Evolutionary conservation across 257 asterid genomes (phyloP), one percentile per base, ranked within the genome.

Genomic region (Ehretia macrophylla): DNA sequence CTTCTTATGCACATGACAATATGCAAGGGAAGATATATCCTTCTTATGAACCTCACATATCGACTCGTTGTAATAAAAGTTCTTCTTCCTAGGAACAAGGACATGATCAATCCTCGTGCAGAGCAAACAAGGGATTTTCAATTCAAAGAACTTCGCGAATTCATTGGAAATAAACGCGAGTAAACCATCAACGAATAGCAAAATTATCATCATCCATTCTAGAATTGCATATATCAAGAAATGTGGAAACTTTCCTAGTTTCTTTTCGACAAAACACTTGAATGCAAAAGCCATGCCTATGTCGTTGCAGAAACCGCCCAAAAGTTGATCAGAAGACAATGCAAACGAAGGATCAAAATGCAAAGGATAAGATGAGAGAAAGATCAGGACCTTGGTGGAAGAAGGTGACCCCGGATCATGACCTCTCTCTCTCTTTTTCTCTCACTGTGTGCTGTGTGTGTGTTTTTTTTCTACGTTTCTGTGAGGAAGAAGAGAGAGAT

Each of bases 11-110:
- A 77, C 82, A 59, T 81, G 85, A 80, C 97, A 92, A 67, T 84
- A 92, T 14, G 96, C 86, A 56, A 88, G 86, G 56, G 97, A 65
- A 2, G 97, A 86, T 20, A 88, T 71, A 60, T 82, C 86, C 63
- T 72, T 77, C 75, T 86, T 88, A 77, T 88, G 99, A 16, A n/a
- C 78, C 64, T 86, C 95, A 27, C 99, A 93, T 17, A 86, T 66
- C 32, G 96, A 86, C 5, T 85, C 97, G 45, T 88, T 80, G 72
- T 72, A 92, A 83, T 79, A 93, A 42, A 77, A 81, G 47, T 64
- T 72, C 1, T 87, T 64, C 75, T 75, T 54, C 37, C 82, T 69
- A 18, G 55, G 84, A 45, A 77, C 71, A 10, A 86, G 77, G 8
- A 81, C 52, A 42, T 85, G 89, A 68, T 88, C 92, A 14, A 93